These are phyloP conservation scores for Fomitopsis palustris DNA, from an alignment of 1,284 basidiomycete genomes.

Conservation along the genomic window DNA sequence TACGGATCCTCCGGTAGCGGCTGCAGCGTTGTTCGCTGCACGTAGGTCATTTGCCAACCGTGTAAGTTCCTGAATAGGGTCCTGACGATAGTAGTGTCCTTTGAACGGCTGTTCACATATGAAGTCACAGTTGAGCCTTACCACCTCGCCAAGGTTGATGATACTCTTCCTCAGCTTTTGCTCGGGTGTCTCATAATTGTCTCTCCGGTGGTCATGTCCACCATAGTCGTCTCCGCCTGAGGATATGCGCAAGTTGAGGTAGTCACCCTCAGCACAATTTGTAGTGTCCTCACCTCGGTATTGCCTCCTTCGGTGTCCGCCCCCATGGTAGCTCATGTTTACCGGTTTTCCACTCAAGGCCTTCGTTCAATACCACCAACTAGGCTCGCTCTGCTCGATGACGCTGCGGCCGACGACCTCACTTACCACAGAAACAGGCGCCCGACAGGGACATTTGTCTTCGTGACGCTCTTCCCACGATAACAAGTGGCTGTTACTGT, in stretches of 20 bases:
- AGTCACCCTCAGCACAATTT: neutral
- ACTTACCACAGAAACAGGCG: neutral
- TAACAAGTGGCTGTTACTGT: neutral
- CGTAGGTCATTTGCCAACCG: slow-evolving; percentile 64
- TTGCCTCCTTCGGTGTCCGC: slow-evolving; percentile 35
- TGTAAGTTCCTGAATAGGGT: slow-evolving; percentile 67
- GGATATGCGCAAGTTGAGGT: neutral
- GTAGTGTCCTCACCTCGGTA: slow-evolving; percentile 41
- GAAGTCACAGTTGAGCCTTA: slow-evolving; percentile 37
- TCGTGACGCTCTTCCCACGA: neutral
- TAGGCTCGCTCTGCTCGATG: neutral
- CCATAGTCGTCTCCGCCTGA: slow-evolving; percentile 43
- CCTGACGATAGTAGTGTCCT: slow-evolving; percentile 38
- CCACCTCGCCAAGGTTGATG: slow-evolving; percentile 80
- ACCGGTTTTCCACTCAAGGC: neutral
- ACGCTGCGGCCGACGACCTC: neutral
- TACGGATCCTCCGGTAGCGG: neutral
- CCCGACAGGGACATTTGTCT: neutral
- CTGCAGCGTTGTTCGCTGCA: slow-evolving; percentile 48
- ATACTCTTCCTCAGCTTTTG: slow-evolving; percentile 68
- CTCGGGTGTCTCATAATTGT: slow-evolving; percentile 66
- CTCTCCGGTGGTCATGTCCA: slow-evolving; percentile 59
- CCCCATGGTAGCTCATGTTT: slow-evolving; percentile 44
- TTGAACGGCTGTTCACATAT: neutral
- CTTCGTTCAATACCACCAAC: neutral